These are phyloP conservation scores for Thielaviopsis populi DNA, from an alignment of 2,329 filamentous ascomycete species.

Conservation along the genomic window DNA sequence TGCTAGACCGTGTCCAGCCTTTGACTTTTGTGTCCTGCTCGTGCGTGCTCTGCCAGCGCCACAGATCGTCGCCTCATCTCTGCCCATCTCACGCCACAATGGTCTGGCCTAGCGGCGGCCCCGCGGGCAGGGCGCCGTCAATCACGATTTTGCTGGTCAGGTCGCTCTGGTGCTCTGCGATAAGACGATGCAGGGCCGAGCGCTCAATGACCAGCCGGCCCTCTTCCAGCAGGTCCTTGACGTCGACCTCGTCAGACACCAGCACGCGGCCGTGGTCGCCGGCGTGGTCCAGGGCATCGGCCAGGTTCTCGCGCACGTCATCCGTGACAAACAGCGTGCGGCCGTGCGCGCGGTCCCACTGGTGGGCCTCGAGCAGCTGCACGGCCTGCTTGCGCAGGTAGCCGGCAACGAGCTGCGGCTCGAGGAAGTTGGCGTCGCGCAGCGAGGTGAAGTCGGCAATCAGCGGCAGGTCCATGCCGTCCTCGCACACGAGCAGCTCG, in stretches of 20 bases:
- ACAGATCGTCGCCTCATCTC: too few relatives aligned
- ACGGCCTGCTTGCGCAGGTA: constrained; percentile 48
- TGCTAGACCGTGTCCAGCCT: not conserved
- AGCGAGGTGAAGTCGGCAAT: constrained; percentile 35
- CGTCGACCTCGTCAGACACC: constrained; percentile 67
- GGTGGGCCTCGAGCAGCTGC: constrained; percentile 54
- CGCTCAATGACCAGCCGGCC: constrained; percentile 79
- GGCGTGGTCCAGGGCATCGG: constrained; percentile 48
- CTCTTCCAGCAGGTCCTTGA: constrained; percentile 82
- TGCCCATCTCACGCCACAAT: constrained; percentile 1
- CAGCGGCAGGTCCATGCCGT: constrained; percentile 52
- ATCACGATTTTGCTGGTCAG: constrained; percentile 24
- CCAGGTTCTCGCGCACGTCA: constrained; percentile 45
- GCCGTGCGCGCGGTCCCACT: constrained; percentile 51
- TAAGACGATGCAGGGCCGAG: constrained; percentile 58
- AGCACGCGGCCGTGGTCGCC: constrained; percentile 54
- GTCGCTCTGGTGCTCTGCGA: constrained; percentile 58
- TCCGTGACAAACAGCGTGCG: constrained; percentile 63
- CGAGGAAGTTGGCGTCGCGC: constrained; percentile 20
- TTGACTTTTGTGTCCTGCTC: not conserved
- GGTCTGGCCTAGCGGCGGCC: constrained; percentile 7
- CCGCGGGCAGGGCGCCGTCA: not conserved
- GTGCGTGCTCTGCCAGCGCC: too few relatives aligned
- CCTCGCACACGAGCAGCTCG: constrained; percentile 73
- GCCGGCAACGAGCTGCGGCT: constrained; percentile 31